Base-by-base conservation (phyloP, 2,329 filamentous ascomycete genomes). In the Arthrobotrys sphaeroides region DNA sequence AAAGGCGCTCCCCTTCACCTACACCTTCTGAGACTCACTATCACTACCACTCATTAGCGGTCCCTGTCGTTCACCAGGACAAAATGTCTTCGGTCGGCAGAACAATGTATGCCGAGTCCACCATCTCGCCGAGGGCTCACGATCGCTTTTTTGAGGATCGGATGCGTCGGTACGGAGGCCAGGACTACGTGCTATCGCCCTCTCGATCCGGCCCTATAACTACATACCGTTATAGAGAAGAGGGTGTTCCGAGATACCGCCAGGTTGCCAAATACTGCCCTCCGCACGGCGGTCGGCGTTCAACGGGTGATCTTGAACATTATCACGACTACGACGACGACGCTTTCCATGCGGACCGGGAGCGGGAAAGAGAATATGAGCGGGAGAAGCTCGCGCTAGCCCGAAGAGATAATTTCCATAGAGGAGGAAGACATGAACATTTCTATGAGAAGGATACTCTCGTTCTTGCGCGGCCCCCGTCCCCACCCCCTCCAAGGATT, bases 101-200 rank as follows among this genome's bases (percentile, higher is more conserved):
- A 64, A 42, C 45, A 24, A 69, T 75, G 64, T 75, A 75, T 51
- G 72, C 64, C 20, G 72, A 75, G 64, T 75, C 72, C 57, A 24
- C 45, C 20, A 53, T 75, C 38, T 75, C 72, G 24, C 72, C 72
- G n/a, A 57, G 72, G 20, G 36, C 64, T 36, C 72, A 75, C 20
- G 72, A 75, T 69, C 72, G 61, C 45, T 75, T 75, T 51, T 75
- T 69, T 33, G 72, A 75, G 57, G 72, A 75, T 68, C 72, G 72
- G 26, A 75, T 75, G 72, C 72, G 72, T 45, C 64, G 64, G 57
- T 75, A 75, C 26, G 20, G 72, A 53, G 64, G 64, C 13, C 72
- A 75, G 49, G 72, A 75, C 47, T 75, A 75, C 33, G 64, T 75
- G 13, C 22, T 75, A 22, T 64, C 64, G 24, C 72, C 72, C 16